A percentile compares a stretch with the other conserved stretches of the same genome.
These are phyloP conservation scores for Oenanthe sinensis DNA, from an alignment of 129 eudicot species.

Conservation along the genomic window DNA sequence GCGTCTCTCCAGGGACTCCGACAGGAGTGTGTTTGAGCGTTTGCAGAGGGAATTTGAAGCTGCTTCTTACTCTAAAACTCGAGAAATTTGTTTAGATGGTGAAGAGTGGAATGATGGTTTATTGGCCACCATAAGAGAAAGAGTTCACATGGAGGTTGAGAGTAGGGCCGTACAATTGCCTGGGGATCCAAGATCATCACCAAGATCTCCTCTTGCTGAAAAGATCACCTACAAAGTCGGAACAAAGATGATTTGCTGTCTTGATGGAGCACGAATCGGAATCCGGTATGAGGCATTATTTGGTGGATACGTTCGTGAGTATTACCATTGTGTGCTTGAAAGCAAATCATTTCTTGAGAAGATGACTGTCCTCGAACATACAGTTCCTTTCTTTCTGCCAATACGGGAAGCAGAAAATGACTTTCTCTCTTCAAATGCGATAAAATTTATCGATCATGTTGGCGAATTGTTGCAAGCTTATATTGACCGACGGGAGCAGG, in stretches of 20 bases:
- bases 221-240: constrained; percentile 83
- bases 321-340: constrained; percentile 91
- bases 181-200: constrained; percentile 32
- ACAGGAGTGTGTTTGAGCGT: constrained; percentile 87
- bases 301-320: constrained; percentile 94
- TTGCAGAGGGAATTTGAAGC: constrained; percentile 80
- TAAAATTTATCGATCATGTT: constrained; percentile 81
- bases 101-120: constrained; percentile 97
- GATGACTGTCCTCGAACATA: constrained; percentile 87
- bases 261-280: constrained; percentile 93
- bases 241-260: constrained; percentile 78
- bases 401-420: constrained; percentile 79
- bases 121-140: constrained; percentile 89
- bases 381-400: constrained; percentile 89
- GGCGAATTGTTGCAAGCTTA: constrained; percentile 93
- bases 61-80: constrained; percentile 78
- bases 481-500: constrained; percentile 96
- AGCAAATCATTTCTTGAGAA: constrained; percentile 97
- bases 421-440: constrained; percentile 82
- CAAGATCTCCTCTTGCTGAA: constrained; percentile 37
- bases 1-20: constrained; percentile 97
- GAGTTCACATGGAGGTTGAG: constrained; percentile 97
- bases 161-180: constrained; percentile 56
- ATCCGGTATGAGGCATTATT: constrained; percentile 81
- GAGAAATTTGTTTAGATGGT: constrained; percentile 68